phyloP scores from a whole-genome alignment of 1,284 basidiomycete genomes.

The Polyporus tsugae region DNA sequence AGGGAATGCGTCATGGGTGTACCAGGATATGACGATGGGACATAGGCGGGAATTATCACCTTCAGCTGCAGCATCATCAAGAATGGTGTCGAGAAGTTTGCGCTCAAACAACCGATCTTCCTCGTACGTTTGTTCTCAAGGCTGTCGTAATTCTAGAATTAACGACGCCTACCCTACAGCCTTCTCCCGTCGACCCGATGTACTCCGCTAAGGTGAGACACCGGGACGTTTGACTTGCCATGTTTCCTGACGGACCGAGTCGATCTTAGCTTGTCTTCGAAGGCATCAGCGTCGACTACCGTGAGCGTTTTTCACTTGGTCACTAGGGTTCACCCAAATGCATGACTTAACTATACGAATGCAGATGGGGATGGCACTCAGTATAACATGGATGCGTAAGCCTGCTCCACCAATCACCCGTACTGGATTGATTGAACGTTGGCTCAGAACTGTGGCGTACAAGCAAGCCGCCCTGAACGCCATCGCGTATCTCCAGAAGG shows the following conservation, averaged over 20 bases:
- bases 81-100: slow-evolving; percentile 78
- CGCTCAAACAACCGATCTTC: slow-evolving; percentile 80
- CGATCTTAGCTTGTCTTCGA: slow-evolving; percentile 67
- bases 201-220: slow-evolving; percentile 70
- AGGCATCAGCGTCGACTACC: slow-evolving; percentile 77
- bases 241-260: background rate
- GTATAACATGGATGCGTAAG: slow-evolving; percentile 81
- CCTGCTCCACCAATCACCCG: background rate
- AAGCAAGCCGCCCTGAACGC: slow-evolving; percentile 82
- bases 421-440: background rate
- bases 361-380: slow-evolving; percentile 78
- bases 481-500: slow-evolving; percentile 81
- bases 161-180: slow-evolving; percentile 45
- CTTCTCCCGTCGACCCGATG: slow-evolving; percentile 77
- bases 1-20: too few relatives aligned
- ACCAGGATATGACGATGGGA: slow-evolving; percentile 6
- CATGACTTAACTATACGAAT: background rate
- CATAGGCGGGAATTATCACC: slow-evolving; percentile 78
- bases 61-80: slow-evolving; percentile 81
- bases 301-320: slow-evolving; percentile 46
- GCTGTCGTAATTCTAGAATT: background rate
- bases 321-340: background rate
- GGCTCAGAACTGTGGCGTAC: slow-evolving; percentile 71
- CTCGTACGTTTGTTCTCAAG: slow-evolving; percentile 49
- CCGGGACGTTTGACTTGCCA: too few relatives aligned